A percentile compares a stretch with the other conserved stretches of the same genome.
Evolutionary conservation across 2,329 filamentous ascomycete genomes (phyloP).

Genomic region (Xylaria hypoxylon): DNA sequence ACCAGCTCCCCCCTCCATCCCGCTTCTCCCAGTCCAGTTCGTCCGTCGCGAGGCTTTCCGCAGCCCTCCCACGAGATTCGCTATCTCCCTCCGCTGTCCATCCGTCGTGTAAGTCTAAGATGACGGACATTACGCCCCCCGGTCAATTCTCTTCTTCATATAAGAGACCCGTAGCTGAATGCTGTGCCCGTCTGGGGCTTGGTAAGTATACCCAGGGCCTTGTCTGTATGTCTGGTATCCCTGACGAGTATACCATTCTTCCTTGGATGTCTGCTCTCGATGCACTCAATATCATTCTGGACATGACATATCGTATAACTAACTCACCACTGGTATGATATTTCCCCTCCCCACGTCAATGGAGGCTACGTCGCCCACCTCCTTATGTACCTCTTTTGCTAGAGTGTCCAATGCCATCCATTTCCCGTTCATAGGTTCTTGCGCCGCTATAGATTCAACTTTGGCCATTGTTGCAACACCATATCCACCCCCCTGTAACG

Average conservation of each 20-base stretch:
- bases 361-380: slow-evolving; percentile 41
- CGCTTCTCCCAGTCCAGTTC: slow-evolving; percentile 26
- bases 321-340: slow-evolving; percentile 45
- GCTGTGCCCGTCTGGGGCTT: slow-evolving; percentile 29
- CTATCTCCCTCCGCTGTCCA: slow-evolving; percentile 1
- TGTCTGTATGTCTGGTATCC: slow-evolving; percentile 46
- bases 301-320: slow-evolving; percentile 33
- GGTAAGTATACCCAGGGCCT: slow-evolving; percentile 39
- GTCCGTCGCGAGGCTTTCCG: slow-evolving; percentile 22
- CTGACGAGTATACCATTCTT: slow-evolving; percentile 47
- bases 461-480: slow-evolving; percentile 54
- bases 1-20: slow-evolving; percentile 2
- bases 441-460: slow-evolving; percentile 50
- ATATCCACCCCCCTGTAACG: slow-evolving; percentile 53
- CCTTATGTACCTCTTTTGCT: slow-evolving; percentile 47
- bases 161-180: slow-evolving; percentile 43
- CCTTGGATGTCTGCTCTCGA: slow-evolving; percentile 42
- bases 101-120: slow-evolving; percentile 19
- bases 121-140: slow-evolving; percentile 13
- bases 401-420: slow-evolving; percentile 54
- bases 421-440: slow-evolving; percentile 51
- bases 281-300: slow-evolving; percentile 13
- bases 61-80: background rate
- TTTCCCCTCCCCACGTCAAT: slow-evolving; percentile 45
- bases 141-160: slow-evolving; percentile 46